Evolutionary conservation across 306 rosid species (phyloP), one percentile per base, ranked within the genome.

Genomic region (Geum urbanum): DNA sequence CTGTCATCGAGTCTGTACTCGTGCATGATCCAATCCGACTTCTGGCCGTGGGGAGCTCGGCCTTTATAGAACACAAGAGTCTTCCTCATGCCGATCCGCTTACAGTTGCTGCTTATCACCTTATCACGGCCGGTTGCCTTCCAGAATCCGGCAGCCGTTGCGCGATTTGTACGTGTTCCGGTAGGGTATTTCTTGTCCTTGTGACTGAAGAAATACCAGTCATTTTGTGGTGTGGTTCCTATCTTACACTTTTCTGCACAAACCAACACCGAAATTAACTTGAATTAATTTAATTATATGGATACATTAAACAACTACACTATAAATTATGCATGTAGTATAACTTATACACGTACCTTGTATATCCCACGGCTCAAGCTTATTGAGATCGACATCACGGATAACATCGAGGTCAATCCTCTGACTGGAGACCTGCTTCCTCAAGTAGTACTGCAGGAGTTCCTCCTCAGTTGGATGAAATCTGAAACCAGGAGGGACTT

Each of bases 351-450:
- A 58, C 19, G 35, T 43, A 94, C 98, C 98, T 94, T 88, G 98
- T 8, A 94, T 91, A 59, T 94, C 99, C 99, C 99, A 94, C 0
- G 99, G 99, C 73, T 94, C 99, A 35, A 91, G 97, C 83, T 94
- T 94, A 79, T 94, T 94, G 77, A 94, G 99, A 87, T 94, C 99
- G 13, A 91, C 91, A 14, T 94, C 99, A 1, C 88, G 89, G 65
- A 94, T 94, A 0, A 94, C 99, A 45, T 94, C 92, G 11, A 91
- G 89, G 63, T 91, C 97, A 70, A 91, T 88, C 75, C 82, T 84
- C 73, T 91, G 88, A 56, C 74, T 80, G 9, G 91, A 85, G 27
- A 88, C 96, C 79, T 91, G 88, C 89, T 88, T 91, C 80, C 86
- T 82, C 59, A 91, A 76, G 79, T 91, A 91, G 84, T 91, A 91